phyloP scores from a whole-genome alignment of 2,329 filamentous ascomycete genomes.

The Fusarium sp. region DNA sequence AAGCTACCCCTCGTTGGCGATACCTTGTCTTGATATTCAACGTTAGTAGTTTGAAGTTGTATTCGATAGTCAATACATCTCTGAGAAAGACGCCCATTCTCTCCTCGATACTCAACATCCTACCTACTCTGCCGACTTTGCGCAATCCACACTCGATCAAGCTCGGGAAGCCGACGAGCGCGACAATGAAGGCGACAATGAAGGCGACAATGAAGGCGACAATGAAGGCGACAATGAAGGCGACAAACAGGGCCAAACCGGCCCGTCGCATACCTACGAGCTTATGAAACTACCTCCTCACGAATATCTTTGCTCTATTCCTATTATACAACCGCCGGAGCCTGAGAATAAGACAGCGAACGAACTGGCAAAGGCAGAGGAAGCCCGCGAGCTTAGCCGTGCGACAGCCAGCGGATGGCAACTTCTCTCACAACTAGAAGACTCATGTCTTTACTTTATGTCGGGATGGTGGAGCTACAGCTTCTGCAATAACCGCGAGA shows the following conservation, averaged over 20 bases:
- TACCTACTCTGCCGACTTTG: constrained; percentile 55
- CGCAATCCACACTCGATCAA: constrained; percentile 53
- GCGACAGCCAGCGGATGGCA: constrained; percentile 84
- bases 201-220: constrained; percentile 48
- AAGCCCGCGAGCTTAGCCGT: constrained; percentile 81
- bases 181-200: constrained; percentile 46
- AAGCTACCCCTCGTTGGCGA: constrained; percentile 44
- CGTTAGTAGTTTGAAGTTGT: constrained; percentile 77
- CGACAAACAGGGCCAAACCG: constrained; percentile 16
- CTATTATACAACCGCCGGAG: constrained; percentile 69
- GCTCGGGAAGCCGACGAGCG: constrained; percentile 42
- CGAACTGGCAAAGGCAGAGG: constrained; percentile 75
- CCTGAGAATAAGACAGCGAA: constrained; percentile 74
- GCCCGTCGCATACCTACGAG: constrained; percentile 68
- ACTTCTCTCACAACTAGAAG: constrained; percentile 80
- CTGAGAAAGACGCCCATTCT: constrained; percentile 74
- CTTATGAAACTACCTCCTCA: constrained; percentile 76
- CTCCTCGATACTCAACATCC: constrained; percentile 61
- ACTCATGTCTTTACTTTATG: constrained; percentile 84
- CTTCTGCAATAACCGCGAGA: constrained; percentile 89
- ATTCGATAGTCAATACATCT: constrained; percentile 78
- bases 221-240: constrained; percentile 47
- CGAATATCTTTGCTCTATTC: constrained; percentile 87
- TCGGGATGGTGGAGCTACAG: constrained; percentile 97
- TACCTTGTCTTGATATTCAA: constrained; percentile 22